Evolutionary conservation across 2,329 filamentous ascomycete species (phyloP).

Genomic region (Talaromyces sp.): DNA sequence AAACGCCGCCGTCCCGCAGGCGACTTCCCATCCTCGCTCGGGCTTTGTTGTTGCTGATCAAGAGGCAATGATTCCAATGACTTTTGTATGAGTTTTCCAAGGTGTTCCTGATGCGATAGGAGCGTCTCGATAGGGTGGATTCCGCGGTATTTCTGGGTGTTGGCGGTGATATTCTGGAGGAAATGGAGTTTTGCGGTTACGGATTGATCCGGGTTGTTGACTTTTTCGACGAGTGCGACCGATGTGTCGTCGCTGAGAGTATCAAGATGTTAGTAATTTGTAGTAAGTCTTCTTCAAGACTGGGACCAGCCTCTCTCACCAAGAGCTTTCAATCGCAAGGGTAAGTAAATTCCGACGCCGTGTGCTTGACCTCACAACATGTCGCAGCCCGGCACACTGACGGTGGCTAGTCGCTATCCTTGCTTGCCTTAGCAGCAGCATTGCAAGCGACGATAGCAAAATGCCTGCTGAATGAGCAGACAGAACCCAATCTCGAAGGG

Average conservation of each 20-base stretch:
- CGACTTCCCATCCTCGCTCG: not conserved
- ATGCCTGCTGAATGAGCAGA: not conserved
- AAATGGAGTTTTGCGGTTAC: slow-evolving; percentile 60
- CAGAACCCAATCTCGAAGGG: not conserved
- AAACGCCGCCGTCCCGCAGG: slow-evolving; percentile 32
- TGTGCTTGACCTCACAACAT: not conserved
- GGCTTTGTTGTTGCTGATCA: not conserved
- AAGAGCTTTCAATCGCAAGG: slow-evolving; percentile 45
- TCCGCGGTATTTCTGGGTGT: slow-evolving; percentile 69
- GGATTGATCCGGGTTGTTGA: not conserved
- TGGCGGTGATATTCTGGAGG: slow-evolving; percentile 74
- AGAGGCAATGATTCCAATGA: slow-evolving; percentile 55
- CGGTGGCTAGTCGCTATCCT: not conserved
- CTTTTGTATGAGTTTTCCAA: slow-evolving; percentile 63
- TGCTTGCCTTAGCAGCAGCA: not conserved
- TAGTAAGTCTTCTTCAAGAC: not conserved
- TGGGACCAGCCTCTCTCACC: slow-evolving; percentile 22
- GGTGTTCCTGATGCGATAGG: slow-evolving; percentile 65
- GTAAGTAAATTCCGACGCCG: slow-evolving; percentile 29
- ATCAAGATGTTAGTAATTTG: slow-evolving; percentile 1
- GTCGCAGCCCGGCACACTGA: not conserved
- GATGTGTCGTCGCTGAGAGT: slow-evolving; percentile 77
- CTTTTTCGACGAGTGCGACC: slow-evolving; percentile 70
- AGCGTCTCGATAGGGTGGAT: slow-evolving; percentile 75
- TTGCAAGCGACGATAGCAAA: not conserved